phyloP scores from a whole-genome alignment of 2,329 filamentous ascomycete genomes.

The Fusarium redolens region DNA sequence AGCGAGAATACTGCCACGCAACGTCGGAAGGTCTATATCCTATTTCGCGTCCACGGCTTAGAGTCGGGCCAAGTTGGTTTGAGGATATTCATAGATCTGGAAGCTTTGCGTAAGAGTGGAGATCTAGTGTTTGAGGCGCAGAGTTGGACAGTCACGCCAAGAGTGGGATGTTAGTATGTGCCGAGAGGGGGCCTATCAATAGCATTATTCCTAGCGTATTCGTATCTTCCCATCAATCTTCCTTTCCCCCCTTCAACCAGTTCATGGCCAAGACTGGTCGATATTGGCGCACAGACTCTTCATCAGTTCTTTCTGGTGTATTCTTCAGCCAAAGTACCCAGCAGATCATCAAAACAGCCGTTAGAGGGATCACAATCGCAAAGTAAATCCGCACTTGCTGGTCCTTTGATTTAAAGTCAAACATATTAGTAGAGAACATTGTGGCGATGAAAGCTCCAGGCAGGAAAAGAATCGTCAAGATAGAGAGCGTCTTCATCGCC shows the following conservation, averaged over 20 bases:
- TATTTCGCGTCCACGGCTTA: accelerated
- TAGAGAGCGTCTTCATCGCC: not conserved
- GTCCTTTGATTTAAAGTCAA: not conserved
- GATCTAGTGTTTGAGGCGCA: not conserved
- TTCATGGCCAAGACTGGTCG: accelerated
- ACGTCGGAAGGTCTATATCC: not conserved
- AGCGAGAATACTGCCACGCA: accelerated
- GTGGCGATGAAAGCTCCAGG: not conserved
- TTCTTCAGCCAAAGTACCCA: not conserved
- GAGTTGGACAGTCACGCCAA: not conserved
- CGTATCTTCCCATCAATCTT: accelerated
- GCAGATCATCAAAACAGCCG: not conserved
- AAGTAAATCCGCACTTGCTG: not conserved
- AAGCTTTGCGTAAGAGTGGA: not conserved
- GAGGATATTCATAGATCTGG: not conserved
- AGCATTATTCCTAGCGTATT: not conserved
- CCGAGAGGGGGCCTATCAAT: not conserved
- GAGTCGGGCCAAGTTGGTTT: not conserved
- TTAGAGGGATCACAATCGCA: accelerated
- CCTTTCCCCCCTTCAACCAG: not conserved
- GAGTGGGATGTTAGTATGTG: not conserved
- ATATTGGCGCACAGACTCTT: not conserved
- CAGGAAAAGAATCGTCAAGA: not conserved
- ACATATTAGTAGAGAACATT: accelerated
- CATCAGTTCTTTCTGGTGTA: not conserved